These are phyloP conservation scores for Lachancea cidri DNA, from an alignment of 805 yeast genomes.

Conservation along the genomic window DNA sequence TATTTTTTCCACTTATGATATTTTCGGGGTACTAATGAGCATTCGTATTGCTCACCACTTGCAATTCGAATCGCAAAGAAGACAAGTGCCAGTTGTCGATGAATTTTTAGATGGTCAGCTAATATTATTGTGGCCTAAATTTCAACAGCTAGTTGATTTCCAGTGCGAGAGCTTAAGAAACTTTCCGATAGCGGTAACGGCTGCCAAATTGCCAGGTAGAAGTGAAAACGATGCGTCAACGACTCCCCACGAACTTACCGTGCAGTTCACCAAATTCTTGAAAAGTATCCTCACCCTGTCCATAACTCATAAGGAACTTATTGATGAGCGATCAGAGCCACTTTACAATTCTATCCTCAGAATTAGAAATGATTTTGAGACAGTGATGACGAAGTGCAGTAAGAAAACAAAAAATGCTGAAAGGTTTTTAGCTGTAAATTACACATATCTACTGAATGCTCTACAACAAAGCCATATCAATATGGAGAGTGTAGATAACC, in stretches of 20 bases:
- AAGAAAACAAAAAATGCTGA: conserved; percentile 52
- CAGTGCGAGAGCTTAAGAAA: conserved; percentile 70
- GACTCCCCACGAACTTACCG: conserved; percentile 62
- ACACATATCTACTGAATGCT: conserved; percentile 30
- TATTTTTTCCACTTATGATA: conserved; percentile 49
- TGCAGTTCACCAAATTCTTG: conserved; percentile 69
- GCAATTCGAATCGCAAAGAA: conserved; percentile 60
- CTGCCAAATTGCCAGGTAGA: conserved; percentile 30
- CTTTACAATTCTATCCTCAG: conserved; percentile 62
- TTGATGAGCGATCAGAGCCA: conserved; percentile 53
- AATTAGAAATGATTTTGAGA: conserved; percentile 75
- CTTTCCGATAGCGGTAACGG: conserved; percentile 32
- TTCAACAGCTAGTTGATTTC: conserved; percentile 68
- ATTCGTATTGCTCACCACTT: conserved; percentile 66
- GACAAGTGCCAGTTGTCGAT: conserved; percentile 61
- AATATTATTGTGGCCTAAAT: conserved; percentile 79
- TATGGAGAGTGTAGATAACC: conserved; percentile 5
- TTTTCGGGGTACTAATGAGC: conserved; percentile 70
- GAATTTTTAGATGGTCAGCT: conserved; percentile 63
- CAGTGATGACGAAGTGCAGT: conserved; percentile 65
- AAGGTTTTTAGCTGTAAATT: conserved; percentile 59
- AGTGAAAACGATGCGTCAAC: conserved; percentile 29
- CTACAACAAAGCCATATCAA: conserved; percentile 22
- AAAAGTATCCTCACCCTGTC: conserved; percentile 64
- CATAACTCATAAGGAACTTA: conserved; percentile 27